Percentiles rank a stretch among this genome's conserved stretches.
phyloP scores from a whole-genome alignment of 305 asterid genomes.

The Lippia alba region DNA sequence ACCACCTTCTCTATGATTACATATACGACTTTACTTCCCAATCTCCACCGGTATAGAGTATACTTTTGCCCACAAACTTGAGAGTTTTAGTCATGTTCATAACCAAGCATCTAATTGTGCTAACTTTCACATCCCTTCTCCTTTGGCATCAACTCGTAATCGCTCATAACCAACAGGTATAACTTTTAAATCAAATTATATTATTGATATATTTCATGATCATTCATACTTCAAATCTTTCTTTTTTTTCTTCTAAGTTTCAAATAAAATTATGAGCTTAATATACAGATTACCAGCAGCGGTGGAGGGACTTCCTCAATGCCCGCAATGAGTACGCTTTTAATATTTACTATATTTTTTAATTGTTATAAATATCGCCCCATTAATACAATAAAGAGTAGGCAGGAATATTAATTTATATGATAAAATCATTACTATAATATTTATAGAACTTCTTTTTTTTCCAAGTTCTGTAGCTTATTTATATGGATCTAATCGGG shows the following conservation, averaged over 20 bases:
- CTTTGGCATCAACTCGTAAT: conserved; percentile 19
- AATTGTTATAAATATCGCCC: too few relatives aligned
- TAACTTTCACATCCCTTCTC: conserved; percentile 27
- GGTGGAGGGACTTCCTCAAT: conserved; percentile 19
- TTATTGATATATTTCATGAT: neutral
- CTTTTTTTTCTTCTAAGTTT: too few relatives aligned
- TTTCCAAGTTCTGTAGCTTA: too few relatives aligned
- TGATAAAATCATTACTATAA: too few relatives aligned
- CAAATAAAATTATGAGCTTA: too few relatives aligned
- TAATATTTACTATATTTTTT: neutral
- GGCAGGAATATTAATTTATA: too few relatives aligned
- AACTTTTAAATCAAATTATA: neutral
- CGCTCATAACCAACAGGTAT: conserved; percentile 33
- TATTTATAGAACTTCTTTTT: too few relatives aligned
- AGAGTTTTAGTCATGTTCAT: conserved; percentile 14
- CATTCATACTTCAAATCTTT: neutral
- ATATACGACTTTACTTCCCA: neutral
- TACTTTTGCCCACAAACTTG: neutral
- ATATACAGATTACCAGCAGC: conserved; percentile 10
- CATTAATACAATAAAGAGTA: too few relatives aligned
- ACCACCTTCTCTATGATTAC: too few relatives aligned
- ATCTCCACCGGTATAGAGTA: too few relatives aligned
- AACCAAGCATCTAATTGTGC: conserved; percentile 25
- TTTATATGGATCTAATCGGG: too few relatives aligned
- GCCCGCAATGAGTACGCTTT: conserved; percentile 1